Percentiles rank a stretch among this genome's conserved stretches.
Conservation (phyloP, 208 protist species). For the Naegleria gruberi region DNA sequence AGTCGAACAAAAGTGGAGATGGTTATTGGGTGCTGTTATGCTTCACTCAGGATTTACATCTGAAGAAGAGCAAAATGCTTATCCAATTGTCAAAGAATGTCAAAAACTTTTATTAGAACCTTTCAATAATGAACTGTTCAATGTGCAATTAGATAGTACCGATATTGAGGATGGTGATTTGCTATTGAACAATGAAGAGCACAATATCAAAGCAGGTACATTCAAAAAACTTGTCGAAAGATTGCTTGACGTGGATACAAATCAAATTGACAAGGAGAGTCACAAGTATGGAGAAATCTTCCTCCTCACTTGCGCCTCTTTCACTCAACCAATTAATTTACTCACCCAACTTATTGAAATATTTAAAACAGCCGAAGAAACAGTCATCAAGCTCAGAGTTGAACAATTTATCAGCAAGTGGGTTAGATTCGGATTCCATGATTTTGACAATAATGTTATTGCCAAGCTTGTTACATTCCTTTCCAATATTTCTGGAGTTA, state of each 20-base stretch:
- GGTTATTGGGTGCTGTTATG: not conserved
- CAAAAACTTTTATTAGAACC: not conserved
- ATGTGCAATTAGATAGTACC: not conserved
- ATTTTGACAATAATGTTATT: not conserved
- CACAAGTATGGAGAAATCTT: not conserved
- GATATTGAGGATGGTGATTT: not conserved
- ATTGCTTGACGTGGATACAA: not conserved
- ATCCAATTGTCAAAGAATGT: not conserved
- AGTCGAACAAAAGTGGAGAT: slow-evolving; percentile 9
- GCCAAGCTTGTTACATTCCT: not conserved
- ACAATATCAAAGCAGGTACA: not conserved
- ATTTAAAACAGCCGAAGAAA: not conserved
- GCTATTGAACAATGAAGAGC: not conserved
- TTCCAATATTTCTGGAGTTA: not conserved
- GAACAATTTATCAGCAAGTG: not conserved
- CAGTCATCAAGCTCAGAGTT: not conserved
- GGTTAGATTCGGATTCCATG: slow-evolving; percentile 11
- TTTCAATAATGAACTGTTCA: not conserved
- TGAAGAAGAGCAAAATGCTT: not conserved
- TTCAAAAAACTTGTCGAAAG: not conserved
- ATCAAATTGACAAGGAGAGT: not conserved
- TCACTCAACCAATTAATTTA: not conserved
- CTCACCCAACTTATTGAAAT: not conserved
- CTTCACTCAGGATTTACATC: not conserved
- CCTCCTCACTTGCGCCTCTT: not conserved